Percentiles rank a stretch among this genome's conserved stretches.
Evolutionary conservation across 2,329 filamentous ascomycete genomes (phyloP).

Genomic region (Phoma sp.): DNA sequence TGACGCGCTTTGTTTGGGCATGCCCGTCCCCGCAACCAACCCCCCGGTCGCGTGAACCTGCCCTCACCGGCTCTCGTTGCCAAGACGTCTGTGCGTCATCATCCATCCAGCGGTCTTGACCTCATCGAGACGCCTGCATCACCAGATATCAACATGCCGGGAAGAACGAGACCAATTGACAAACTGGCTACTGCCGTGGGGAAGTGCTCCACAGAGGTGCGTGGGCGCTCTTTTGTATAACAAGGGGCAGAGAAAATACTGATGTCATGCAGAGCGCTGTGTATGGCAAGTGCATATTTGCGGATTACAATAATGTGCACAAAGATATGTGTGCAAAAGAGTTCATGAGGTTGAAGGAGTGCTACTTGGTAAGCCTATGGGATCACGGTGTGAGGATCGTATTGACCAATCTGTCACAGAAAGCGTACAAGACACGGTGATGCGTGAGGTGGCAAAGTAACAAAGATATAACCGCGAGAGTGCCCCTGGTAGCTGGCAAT

Average conservation of each 20-base stretch:
- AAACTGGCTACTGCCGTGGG: slow-evolving; percentile 70
- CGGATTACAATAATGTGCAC: slow-evolving; percentile 86
- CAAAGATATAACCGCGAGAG: neutral
- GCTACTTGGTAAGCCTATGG: slow-evolving; percentile 72
- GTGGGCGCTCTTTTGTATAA: slow-evolving; percentile 13
- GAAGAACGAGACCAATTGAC: slow-evolving; percentile 66
- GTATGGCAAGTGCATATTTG: slow-evolving; percentile 90
- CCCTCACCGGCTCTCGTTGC: slow-evolving; percentile 4
- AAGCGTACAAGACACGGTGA: slow-evolving; percentile 43
- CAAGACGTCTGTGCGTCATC: slow-evolving; percentile 16
- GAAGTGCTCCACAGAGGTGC: slow-evolving; percentile 70
- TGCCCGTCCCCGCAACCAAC: slow-evolving; percentile 1
- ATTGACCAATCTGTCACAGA: slow-evolving; percentile 10
- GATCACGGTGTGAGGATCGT: neutral
- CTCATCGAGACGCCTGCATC: slow-evolving; percentile 15
- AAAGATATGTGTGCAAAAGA: slow-evolving; percentile 90
- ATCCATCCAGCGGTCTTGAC: slow-evolving; percentile 4
- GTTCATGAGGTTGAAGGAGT: slow-evolving; percentile 85
- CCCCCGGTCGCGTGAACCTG: slow-evolving; percentile 6
- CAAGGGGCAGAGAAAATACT: neutral
- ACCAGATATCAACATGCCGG: slow-evolving; percentile 34
- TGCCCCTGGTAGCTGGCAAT: neutral
- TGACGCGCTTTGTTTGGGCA: slow-evolving; percentile 18
- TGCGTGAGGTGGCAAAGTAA: neutral
- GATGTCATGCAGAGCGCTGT: slow-evolving; percentile 67